phyloP scores from a whole-genome alignment of 352 stramenopile genomes.

The Phytophthora crassamura region DNA sequence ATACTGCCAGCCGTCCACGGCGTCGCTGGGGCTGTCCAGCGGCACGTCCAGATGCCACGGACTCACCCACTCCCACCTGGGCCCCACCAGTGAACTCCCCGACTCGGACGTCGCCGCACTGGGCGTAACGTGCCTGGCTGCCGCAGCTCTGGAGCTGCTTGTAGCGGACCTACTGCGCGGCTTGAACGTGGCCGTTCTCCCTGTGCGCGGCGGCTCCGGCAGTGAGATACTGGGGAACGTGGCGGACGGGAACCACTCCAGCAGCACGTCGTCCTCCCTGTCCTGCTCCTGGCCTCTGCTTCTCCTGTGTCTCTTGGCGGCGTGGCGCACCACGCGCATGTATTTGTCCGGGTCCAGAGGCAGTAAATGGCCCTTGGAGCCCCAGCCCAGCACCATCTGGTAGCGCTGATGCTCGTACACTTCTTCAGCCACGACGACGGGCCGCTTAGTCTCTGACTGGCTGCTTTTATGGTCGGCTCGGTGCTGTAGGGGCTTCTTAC shows the following conservation, averaged over 20 bases:
- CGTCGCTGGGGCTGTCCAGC: constrained; percentile 23
- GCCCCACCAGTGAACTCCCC: background rate
- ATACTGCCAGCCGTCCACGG: constrained; percentile 70
- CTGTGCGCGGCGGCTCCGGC: constrained; percentile 25
- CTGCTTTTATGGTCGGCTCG: background rate
- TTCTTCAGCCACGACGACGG: constrained; percentile 48
- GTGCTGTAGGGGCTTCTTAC: constrained; percentile 1
- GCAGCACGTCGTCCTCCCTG: constrained; percentile 17
- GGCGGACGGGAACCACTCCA: constrained; percentile 50
- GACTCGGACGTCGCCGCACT: constrained; percentile 12
- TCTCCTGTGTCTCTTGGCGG: constrained; percentile 12
- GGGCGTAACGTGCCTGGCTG: background rate
- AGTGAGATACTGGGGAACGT: constrained; percentile 67
- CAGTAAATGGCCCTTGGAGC: constrained; percentile 76
- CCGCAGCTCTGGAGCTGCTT: constrained; percentile 1
- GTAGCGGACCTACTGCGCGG: constrained; percentile 38
- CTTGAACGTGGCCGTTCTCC: constrained; percentile 10
- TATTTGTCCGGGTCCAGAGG: constrained; percentile 78
- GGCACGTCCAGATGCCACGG: constrained; percentile 69
- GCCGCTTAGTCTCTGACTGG: constrained; percentile 15
- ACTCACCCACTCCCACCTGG: constrained; percentile 74
- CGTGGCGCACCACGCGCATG: constrained; percentile 46
- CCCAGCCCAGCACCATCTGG: constrained; percentile 75
- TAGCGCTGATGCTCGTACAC: constrained; percentile 80
- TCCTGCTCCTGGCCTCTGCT: constrained; percentile 6